Evolutionary conservation across 352 stramenopile species (phyloP), one percentile per base, ranked within the genome.

Genomic region (Phytophthora podocarpi): DNA sequence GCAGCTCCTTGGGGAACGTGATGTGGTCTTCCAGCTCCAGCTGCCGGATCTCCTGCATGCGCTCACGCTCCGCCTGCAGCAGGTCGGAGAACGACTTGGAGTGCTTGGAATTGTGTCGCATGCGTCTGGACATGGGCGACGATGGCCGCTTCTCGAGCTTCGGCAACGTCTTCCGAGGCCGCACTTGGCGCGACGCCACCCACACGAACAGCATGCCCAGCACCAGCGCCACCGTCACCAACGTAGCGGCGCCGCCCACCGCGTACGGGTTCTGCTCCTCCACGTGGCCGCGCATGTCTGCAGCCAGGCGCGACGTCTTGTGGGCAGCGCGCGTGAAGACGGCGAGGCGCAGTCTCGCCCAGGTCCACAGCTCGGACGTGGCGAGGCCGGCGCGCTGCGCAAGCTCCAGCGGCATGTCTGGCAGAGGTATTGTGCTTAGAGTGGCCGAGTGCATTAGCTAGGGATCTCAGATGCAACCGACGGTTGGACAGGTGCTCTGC

Each of bases 131-230:
- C n/a, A 72, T 89, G 0, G 82, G 82, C 24, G 82, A 92, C 20
- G 82, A 76, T 30, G 83, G 82, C 26, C 67, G 41, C 49, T 78
- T 74, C 15, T 70, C 49, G 11, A 59, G 41, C 36, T 73, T 66
- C 2, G 66, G 49, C n/a, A 70, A 56, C 28, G 57, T 58, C 49
- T 80, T 80, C 1, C 83, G 78, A 13, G 85, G 83, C 1, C 85
- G 81, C 41, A 92, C 83, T 52, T 92, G 85, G 10, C 85, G 80
- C 18, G 85, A 94, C 21, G 84, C 80, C 26, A 96, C 82, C 87
- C 87, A 96, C 20, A 91, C 51, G 63, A 92, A 94, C 20, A 96
- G 68, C 34, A 70, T 70, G 8, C 62, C 70, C 12, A 85, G 76
- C 20, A 67, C 45, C 5, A 76, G 65, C 3, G 83, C 58, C 6